Conservation (phyloP, 129 eudicot species). For the Chrysanthemum seticuspe region DNA sequence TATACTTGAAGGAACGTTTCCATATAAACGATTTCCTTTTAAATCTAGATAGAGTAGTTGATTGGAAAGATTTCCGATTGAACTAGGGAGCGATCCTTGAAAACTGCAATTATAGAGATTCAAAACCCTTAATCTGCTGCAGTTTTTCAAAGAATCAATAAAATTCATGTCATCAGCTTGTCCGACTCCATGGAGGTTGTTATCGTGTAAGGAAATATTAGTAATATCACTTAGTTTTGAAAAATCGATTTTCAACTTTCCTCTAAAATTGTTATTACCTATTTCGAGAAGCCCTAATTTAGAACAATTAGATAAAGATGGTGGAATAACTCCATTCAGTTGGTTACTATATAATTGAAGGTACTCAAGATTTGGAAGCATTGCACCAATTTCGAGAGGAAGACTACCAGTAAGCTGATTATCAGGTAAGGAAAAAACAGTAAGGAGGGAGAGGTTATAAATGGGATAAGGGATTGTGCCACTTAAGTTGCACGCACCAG, state of each 20-base stretch:
- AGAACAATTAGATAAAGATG: conserved; percentile 15
- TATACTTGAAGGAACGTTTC: background rate
- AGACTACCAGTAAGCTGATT: conserved; percentile 8
- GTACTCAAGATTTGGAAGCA: background rate
- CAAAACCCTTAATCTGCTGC: background rate
- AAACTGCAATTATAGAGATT: background rate
- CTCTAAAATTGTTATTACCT: background rate
- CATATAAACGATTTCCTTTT: background rate
- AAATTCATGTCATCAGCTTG: conserved; percentile 9
- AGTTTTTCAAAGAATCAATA: conserved; percentile 6
- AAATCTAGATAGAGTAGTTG: background rate
- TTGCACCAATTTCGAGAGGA: conserved; percentile 3
- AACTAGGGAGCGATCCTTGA: background rate
- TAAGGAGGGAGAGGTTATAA: conserved; percentile 7
- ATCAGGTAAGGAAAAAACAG: background rate
- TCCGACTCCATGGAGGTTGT: conserved; percentile 10
- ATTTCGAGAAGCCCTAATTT: background rate
- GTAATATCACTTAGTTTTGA: background rate
- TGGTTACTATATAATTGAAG: background rate
- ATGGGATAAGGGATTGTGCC: background rate
- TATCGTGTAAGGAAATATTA: background rate
- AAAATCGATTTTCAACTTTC: background rate
- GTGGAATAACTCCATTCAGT: conserved; percentile 4
- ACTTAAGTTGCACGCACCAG: background rate
- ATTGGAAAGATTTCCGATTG: conserved; percentile 18